Evolutionary conservation across 2,329 filamentous ascomycete species (phyloP).

Genomic region (Dactylonectria macrodidyma): DNA sequence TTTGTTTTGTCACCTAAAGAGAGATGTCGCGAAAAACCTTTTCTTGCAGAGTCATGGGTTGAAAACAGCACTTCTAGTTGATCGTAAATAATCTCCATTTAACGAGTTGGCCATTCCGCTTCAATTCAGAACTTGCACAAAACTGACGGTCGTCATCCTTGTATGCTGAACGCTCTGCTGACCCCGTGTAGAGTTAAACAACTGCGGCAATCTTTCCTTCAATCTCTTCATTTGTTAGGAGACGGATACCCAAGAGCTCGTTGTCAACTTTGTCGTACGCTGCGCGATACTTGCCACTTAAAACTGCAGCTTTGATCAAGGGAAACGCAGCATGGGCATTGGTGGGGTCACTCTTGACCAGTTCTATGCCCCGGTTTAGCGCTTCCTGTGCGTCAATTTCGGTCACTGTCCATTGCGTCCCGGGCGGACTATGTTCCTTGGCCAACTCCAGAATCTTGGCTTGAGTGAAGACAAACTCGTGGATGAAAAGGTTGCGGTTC

Average conservation of each 20-base stretch:
- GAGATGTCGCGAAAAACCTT: background rate
- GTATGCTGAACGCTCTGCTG: too few species aligned
- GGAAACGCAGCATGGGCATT: background rate
- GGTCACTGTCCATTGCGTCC: constrained; percentile 1
- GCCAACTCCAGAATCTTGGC: constrained; percentile 8
- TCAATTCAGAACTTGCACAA: too few species aligned
- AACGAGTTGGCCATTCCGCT: too few species aligned
- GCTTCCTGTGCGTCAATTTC: background rate
- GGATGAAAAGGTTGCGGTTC: constrained; percentile 10
- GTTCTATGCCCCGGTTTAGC: background rate
- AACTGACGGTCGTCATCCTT: too few species aligned
- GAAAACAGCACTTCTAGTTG: too few species aligned
- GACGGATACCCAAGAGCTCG: background rate
- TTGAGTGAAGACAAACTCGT: constrained; percentile 17
- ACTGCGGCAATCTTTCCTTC: background rate
- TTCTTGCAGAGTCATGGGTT: too few species aligned
- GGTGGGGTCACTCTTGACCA: background rate
- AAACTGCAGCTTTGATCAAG: background rate
- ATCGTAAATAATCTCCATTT: too few species aligned
- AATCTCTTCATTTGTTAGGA: background rate
- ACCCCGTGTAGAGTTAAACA: background rate
- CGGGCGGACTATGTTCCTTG: constrained; percentile 2
- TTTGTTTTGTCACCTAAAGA: background rate
- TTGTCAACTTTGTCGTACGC: background rate
- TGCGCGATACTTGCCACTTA: background rate